A percentile compares a stretch with the other conserved stretches of the same genome.
Conservation (phyloP, 768 basidiomycete genomes). For the Gloeophyllum trabeum region DNA sequence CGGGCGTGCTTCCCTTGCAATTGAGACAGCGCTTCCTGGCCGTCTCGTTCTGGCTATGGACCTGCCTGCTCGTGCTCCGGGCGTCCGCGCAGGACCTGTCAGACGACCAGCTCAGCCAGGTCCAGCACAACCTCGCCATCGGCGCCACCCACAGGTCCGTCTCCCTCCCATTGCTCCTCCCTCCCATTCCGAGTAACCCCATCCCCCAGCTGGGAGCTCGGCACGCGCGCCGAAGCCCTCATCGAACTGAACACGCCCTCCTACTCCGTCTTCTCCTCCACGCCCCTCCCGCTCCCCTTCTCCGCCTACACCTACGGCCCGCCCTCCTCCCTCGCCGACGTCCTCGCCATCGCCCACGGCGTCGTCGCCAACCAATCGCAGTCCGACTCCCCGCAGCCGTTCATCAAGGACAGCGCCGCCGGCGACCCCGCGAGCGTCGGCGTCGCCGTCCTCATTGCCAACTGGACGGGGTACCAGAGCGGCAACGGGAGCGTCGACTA, state of each 20-base stretch:
- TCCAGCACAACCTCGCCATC: conserved; percentile 25
- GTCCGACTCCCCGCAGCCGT: conserved; percentile 37
- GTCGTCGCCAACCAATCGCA: conserved; percentile 29
- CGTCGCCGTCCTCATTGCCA: conserved; percentile 52
- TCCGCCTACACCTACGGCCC: conserved; percentile 8
- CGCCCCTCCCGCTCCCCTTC: conserved; percentile 16
- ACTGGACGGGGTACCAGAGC: conserved; percentile 31
- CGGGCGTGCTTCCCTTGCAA: too few relatives aligned
- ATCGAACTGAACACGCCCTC: conserved; percentile 33
- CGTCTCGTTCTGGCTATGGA: too few relatives aligned
- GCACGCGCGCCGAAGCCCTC: conserved; percentile 37
- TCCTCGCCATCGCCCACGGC: conserved; percentile 39
- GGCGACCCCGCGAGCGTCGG: conserved; percentile 77
- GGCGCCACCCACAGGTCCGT: conserved; percentile 30
- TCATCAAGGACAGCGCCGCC: conserved; percentile 52
- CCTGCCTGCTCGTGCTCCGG: background rate
- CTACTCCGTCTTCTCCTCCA: conserved; percentile 31
- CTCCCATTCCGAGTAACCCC: background rate
- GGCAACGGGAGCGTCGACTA: conserved; percentile 37
- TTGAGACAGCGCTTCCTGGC: too few relatives aligned
- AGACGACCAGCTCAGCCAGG: conserved; percentile 21
- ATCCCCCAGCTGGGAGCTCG: conserved; percentile 38
- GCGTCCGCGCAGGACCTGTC: conserved; percentile 23
- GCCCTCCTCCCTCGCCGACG: conserved; percentile 31
- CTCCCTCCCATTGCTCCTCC: background rate